phyloP scores from a whole-genome alignment of 768 basidiomycete genomes.

The Terana coerulea region DNA sequence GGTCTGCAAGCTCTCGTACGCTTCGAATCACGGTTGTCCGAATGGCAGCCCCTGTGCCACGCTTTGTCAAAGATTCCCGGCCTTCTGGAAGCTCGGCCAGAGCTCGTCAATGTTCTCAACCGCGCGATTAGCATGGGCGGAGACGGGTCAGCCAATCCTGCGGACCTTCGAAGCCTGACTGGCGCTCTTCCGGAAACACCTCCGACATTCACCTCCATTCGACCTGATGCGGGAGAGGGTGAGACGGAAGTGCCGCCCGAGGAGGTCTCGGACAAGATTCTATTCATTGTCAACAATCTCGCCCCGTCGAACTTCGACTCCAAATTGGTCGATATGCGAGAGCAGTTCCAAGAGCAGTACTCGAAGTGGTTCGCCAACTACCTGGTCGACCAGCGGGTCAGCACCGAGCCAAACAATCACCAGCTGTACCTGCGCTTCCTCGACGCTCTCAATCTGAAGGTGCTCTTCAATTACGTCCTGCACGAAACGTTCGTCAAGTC shows the following conservation, averaged over 20 bases:
- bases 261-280: conserved; percentile 86
- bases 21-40: conserved; percentile 81
- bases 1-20: conserved; percentile 86
- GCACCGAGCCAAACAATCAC: conserved; percentile 96
- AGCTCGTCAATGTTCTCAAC: conserved; percentile 67
- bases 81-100: conserved; percentile 81
- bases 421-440: conserved; percentile 91
- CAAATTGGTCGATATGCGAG: conserved; percentile 84
- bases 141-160: conserved; percentile 36
- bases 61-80: conserved; percentile 85
- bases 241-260: conserved; percentile 72
- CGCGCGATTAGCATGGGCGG: conserved; percentile 58
- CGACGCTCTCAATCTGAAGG: conserved; percentile 70
- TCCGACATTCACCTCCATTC: conserved; percentile 74
- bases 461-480: conserved; percentile 73
- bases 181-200: conserved; percentile 37
- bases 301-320: conserved; percentile 89
- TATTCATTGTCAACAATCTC: conserved; percentile 98
- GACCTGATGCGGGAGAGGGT: conserved; percentile 61
- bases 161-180: conserved; percentile 37
- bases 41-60: conserved; percentile 93
- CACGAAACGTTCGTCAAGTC: conserved; percentile 94
- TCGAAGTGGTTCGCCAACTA: conserved; percentile 98
- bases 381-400: conserved; percentile 92
- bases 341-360: conserved; percentile 77